Evolutionary conservation across 2,329 filamentous ascomycete species (phyloP), one percentile per base, ranked within the genome.

Genomic region (Cladosporium halotolerans): DNA sequence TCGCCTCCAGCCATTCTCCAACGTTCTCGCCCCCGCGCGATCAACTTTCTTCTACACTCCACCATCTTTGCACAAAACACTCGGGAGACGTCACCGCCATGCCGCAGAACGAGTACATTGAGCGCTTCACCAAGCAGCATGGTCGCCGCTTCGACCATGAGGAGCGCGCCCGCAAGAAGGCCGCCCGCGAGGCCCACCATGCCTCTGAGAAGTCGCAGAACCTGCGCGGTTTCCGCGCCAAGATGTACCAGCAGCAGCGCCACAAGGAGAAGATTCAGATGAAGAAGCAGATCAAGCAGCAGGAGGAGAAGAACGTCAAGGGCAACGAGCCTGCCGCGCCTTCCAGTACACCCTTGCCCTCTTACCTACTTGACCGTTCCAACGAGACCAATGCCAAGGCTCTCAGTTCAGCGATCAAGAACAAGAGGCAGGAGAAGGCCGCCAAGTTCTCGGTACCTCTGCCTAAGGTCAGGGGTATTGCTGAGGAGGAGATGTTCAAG

Each of bases 261-360:
- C 88, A 90, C 76, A 87, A 91, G 71, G 91, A 99, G 79, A 99
- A 99, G 85, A 95, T 96, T 70, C 89, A 95, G 80, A 91, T 96
- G 86, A 87, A 86, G 74, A 95, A 96, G 80, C 78, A 84, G 67
- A 95, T 99, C 81, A 89, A 88, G 75, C 87, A 89, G 42, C 89
- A 96, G 77, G 93, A 99, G 75, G 89, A 96, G 78, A 85, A 89
- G 74, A 95, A 96, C 68, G 84, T 97, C 78, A 96, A 97, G 76
- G 88, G 87, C 8, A 77, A 81, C 32, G 84, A 85, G 52, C 84
- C 87, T 61, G 82, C 86, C 63, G 87, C 93, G 72, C 88, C 91
- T 57, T 84, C 84, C 23, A 83, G 80, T 62, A 89, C 88, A 46
- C 89, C 93, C 54, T 79, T 97, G 63, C 93, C 93, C 48, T 85